A percentile compares a stretch with the other conserved stretches of the same genome.
Conservation (phyloP, 257 asterid genomes). For the Scutellaria barbata region DNA sequence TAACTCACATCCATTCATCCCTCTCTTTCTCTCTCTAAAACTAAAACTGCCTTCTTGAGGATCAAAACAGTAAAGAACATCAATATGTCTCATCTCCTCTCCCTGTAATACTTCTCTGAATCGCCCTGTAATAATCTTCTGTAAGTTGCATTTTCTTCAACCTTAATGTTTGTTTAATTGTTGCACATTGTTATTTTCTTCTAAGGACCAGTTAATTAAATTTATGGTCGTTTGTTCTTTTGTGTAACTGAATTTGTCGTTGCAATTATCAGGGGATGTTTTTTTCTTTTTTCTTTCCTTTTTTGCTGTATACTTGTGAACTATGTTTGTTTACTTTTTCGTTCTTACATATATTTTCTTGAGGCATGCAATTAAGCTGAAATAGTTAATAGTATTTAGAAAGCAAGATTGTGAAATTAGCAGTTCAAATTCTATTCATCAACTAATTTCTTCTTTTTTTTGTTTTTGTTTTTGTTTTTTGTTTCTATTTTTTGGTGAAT, state of each 20-base stretch:
- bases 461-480: not conserved
- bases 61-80: slow-evolving; percentile 21
- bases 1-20: slow-evolving; percentile 14
- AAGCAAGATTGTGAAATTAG: slow-evolving; percentile 17
- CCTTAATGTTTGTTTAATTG: slow-evolving; percentile 31
- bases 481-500: not conserved
- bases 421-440: not conserved
- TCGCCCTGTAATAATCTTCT: slow-evolving; percentile 31
- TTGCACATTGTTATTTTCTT: not conserved
- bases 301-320: slow-evolving; percentile 9
- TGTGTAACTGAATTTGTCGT: slow-evolving; percentile 20
- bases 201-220: not conserved
- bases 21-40: slow-evolving; percentile 19
- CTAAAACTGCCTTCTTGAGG: slow-evolving; percentile 40
- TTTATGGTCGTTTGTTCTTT: not conserved
- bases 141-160: slow-evolving; percentile 39
- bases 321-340: slow-evolving; percentile 1
- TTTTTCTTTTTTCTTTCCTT: slow-evolving; percentile 22
- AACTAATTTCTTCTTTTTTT: not conserved
- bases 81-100: slow-evolving; percentile 38
- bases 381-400: not conserved
- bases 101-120: slow-evolving; percentile 34
- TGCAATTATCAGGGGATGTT: slow-evolving; percentile 30
- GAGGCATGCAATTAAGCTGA: slow-evolving; percentile 7
- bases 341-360: not conserved